These are phyloP conservation scores for Serendipita vermifera DNA, from an alignment of 768 basidiomycete species.

Conservation along the genomic window DNA sequence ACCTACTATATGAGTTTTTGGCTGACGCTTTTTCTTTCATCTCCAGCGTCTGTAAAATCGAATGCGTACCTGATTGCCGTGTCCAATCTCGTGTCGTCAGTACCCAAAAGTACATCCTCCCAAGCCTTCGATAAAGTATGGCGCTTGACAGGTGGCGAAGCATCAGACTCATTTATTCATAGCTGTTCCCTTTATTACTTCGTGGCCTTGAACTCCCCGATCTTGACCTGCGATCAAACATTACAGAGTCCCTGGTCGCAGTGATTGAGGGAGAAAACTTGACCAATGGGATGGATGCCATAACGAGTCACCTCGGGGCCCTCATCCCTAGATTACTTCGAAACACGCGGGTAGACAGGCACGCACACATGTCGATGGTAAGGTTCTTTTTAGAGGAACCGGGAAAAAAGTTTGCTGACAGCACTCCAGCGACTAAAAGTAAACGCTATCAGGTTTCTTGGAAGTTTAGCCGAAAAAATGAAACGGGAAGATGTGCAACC, in stretches of 20 bases:
- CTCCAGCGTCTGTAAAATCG: slow-evolving; percentile 39
- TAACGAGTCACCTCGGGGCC: slow-evolving; percentile 58
- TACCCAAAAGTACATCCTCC: slow-evolving; percentile 62
- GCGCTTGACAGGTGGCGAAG: slow-evolving; percentile 24
- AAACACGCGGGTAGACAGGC: slow-evolving; percentile 32
- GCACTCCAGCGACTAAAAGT: slow-evolving; percentile 52
- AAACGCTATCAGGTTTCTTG: slow-evolving; percentile 62
- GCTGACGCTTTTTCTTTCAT: neutral
- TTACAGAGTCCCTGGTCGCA: slow-evolving; percentile 65
- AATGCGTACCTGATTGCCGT: slow-evolving; percentile 72
- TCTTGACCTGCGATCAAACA: slow-evolving; percentile 56
- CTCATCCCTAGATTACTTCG: slow-evolving; percentile 61
- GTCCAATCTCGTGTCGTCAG: slow-evolving; percentile 61
- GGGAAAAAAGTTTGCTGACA: neutral
- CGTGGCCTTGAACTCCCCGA: slow-evolving; percentile 72
- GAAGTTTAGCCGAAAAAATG: slow-evolving; percentile 56
- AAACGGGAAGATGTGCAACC: slow-evolving; percentile 78
- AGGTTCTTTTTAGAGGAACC: slow-evolving; percentile 16
- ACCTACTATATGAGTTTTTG: neutral
- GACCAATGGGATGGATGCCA: slow-evolving; percentile 26
- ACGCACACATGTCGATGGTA: slow-evolving; percentile 46
- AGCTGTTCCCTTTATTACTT: slow-evolving; percentile 84
- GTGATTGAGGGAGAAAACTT: slow-evolving; percentile 48
- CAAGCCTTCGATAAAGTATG: slow-evolving; percentile 45
- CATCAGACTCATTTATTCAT: neutral